Evolutionary conservation across 192 early-diverging fungal genomes (phyloP).

Genomic region (Entomortierella lignicola): DNA sequence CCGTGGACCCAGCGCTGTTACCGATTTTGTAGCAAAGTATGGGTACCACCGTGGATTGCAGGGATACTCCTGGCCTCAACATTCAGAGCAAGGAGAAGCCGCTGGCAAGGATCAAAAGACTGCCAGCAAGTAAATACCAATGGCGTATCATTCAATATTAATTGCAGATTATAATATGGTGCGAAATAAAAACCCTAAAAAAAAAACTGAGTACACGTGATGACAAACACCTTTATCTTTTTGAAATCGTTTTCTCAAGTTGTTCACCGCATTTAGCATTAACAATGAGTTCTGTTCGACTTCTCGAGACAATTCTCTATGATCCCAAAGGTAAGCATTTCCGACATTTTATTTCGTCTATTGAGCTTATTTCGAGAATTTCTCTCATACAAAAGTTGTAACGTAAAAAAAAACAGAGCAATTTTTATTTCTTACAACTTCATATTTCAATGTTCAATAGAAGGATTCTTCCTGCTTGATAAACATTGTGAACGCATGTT

Average conservation of each 20-base stretch:
- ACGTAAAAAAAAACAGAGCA: background rate
- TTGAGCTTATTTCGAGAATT: too few species aligned
- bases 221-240: background rate
- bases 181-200: too few species aligned
- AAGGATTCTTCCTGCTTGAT: constrained; percentile 43
- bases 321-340: constrained; percentile 33
- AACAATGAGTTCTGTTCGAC: constrained; percentile 13
- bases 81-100: constrained; percentile 28
- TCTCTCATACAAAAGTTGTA: background rate
- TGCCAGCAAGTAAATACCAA: too few species aligned
- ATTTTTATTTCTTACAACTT: background rate
- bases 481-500: constrained; percentile 50
- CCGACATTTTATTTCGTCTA: background rate
- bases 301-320: constrained; percentile 51
- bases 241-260: background rate
- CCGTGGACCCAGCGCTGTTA: constrained; percentile 82
- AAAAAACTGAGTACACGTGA: background rate
- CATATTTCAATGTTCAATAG: constrained; percentile 4
- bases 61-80: constrained; percentile 63
- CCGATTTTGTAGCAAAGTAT: constrained; percentile 78
- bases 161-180: too few species aligned
- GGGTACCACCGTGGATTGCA: constrained; percentile 55
- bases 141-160: too few species aligned
- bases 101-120: constrained; percentile 37
- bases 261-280: constrained; percentile 3